Conservation (phyloP, 2,329 filamentous ascomycete genomes). For the Colletotrichum chlorophyti region DNA sequence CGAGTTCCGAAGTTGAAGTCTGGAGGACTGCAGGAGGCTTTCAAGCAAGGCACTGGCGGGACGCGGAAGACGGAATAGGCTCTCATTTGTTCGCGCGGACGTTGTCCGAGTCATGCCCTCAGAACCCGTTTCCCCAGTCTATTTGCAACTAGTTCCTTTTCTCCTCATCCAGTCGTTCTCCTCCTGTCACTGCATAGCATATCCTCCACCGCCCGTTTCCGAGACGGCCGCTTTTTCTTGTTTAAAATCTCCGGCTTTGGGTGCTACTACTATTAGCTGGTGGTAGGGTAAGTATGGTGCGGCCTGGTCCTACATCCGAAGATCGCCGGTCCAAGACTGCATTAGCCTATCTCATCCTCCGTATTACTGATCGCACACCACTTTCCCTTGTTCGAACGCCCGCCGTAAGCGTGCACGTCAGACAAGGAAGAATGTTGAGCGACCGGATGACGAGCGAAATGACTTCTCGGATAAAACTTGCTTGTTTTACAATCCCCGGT, state of each 20-base stretch:
- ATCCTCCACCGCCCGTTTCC: constrained; percentile 31
- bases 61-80: constrained; percentile 10
- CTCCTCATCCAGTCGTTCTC: constrained; percentile 33
- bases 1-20: constrained; percentile 20
- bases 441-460: too few relatives aligned
- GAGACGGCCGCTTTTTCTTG: constrained; percentile 35
- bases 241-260: constrained; percentile 36
- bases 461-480: too few relatives aligned
- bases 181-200: constrained; percentile 36
- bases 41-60: background rate
- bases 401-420: too few relatives aligned
- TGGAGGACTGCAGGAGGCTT: background rate
- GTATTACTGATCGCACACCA: too few relatives aligned
- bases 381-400: too few relatives aligned
- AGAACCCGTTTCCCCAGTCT: background rate
- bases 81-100: constrained; percentile 8
- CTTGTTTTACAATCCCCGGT: too few relatives aligned
- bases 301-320: too few relatives aligned
- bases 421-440: too few relatives aligned
- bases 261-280: too few relatives aligned
- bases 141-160: background rate
- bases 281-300: too few relatives aligned
- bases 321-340: too few relatives aligned
- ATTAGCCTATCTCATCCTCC: too few relatives aligned
- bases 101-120: constrained; percentile 4